Conservation (phyloP, 1,284 basidiomycete species). For the Naganishia liquefaciens region DNA sequence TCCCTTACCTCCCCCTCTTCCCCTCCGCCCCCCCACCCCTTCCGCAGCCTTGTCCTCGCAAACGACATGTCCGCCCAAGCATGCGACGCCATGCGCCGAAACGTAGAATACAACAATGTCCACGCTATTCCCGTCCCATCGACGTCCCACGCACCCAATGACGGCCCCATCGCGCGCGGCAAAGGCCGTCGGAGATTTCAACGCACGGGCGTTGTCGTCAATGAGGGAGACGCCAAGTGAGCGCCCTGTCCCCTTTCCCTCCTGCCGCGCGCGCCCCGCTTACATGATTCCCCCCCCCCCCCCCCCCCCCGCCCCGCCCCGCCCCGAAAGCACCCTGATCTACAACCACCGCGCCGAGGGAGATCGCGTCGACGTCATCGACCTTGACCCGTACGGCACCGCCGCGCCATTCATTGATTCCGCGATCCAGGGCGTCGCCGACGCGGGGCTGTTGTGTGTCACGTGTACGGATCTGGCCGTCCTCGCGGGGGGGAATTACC, state of each 20-base stretch:
- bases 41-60: slow-evolving; percentile 77
- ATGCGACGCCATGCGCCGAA: slow-evolving; percentile 80
- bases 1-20: too few relatives aligned
- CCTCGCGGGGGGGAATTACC: slow-evolving; percentile 88
- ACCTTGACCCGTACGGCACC: slow-evolving; percentile 96
- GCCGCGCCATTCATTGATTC: slow-evolving; percentile 95
- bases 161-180: slow-evolving; percentile 42
- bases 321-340: slow-evolving; percentile 70
- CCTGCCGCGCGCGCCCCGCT: too few relatives aligned
- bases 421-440: slow-evolving; percentile 87
- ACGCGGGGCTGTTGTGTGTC: slow-evolving; percentile 88
- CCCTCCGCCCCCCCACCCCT: slow-evolving; percentile 28
- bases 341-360: slow-evolving; percentile 77
- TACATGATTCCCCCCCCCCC: neutral
- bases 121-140: slow-evolving; percentile 50
- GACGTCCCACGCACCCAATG: slow-evolving; percentile 31
- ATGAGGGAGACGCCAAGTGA: slow-evolving; percentile 92
- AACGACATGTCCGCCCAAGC: slow-evolving; percentile 88
- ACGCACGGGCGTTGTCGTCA: slow-evolving; percentile 56
- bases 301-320: neutral
- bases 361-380: slow-evolving; percentile 85
- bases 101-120: slow-evolving; percentile 85
- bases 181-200: slow-evolving; percentile 62
- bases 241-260: slow-evolving; percentile 25
- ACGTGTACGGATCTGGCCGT: slow-evolving; percentile 97